phyloP scores from a whole-genome alignment of 2,329 filamentous ascomycete species.

The Aureobasidium lini region DNA sequence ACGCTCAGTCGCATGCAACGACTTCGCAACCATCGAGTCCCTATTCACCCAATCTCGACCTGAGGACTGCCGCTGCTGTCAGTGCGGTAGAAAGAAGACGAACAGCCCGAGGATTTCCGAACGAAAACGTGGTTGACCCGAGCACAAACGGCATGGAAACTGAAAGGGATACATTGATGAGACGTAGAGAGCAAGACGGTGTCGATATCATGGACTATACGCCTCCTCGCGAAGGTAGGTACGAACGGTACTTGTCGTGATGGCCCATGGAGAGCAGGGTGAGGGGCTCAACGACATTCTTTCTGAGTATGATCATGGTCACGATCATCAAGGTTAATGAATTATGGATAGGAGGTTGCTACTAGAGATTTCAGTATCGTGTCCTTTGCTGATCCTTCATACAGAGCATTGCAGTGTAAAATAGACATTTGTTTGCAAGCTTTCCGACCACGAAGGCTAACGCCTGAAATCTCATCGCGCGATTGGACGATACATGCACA shows the following conservation, averaged over 20 bases:
- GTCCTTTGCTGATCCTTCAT: too few species aligned
- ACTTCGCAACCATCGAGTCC: not conserved
- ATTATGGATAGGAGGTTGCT: not conserved
- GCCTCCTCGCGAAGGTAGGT: conserved; percentile 25
- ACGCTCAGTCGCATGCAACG: not conserved
- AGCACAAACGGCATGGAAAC: conserved; percentile 18
- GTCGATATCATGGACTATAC: conserved; percentile 19
- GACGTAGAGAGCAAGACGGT: conserved; percentile 16
- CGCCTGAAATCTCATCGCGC: too few species aligned
- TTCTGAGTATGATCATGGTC: not conserved
- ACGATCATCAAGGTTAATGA: not conserved
- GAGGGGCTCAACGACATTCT: not conserved
- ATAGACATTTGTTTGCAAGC: too few species aligned
- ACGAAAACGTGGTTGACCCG: conserved; percentile 23
- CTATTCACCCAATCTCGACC: not conserved
- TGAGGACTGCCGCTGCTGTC: conserved; percentile 3
- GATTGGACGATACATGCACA: too few species aligned
- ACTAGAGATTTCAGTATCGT: not conserved
- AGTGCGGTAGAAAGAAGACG: not conserved
- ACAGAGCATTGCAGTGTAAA: too few species aligned
- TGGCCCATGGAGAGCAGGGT: not conserved
- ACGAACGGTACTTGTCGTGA: conserved; percentile 21
- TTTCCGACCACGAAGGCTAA: too few species aligned
- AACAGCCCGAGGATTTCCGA: not conserved
- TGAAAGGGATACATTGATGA: conserved; percentile 20